phyloP scores from a whole-genome alignment of 2,329 filamentous ascomycete species.

The Trichoderma semiorbis region DNA sequence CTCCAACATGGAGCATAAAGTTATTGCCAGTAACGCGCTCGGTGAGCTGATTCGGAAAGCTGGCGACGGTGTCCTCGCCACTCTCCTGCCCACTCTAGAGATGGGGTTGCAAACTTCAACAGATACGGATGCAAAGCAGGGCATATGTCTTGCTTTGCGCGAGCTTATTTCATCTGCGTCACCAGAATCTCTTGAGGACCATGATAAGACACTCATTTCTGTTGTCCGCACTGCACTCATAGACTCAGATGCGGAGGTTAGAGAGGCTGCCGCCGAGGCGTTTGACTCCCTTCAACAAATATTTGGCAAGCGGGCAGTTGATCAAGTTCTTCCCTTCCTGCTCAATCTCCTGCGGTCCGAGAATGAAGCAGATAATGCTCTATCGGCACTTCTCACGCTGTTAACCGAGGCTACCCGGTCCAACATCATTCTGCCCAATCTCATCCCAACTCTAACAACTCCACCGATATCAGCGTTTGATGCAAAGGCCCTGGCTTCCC shows the following conservation, averaged over 20 bases:
- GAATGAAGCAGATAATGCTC: constrained; percentile 82
- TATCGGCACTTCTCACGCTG: constrained; percentile 87
- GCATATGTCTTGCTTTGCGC: constrained; percentile 92
- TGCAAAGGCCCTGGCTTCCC: constrained; percentile 84
- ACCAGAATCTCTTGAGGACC: constrained; percentile 83
- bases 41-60: constrained; percentile 97
- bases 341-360: constrained; percentile 85
- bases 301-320: constrained; percentile 88
- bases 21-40: constrained; percentile 94
- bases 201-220: constrained; percentile 91
- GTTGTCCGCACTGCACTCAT: constrained; percentile 91
- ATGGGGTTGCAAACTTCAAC: constrained; percentile 84
- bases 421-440: constrained; percentile 93
- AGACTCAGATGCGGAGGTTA: constrained; percentile 82
- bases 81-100: constrained; percentile 84
- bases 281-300: constrained; percentile 94
- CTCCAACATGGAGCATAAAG: constrained; percentile 97
- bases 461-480: constrained; percentile 93
- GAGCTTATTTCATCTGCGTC: constrained; percentile 90
- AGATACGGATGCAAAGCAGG: constrained; percentile 90
- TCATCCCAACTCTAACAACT: constrained; percentile 87
- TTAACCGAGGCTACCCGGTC: constrained; percentile 91
- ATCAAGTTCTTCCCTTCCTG: constrained; percentile 90
- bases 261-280: constrained; percentile 93
- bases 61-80: constrained; percentile 87